Conservation (phyloP, 2,329 filamentous ascomycete genomes). For the Claviceps fusiformis region DNA sequence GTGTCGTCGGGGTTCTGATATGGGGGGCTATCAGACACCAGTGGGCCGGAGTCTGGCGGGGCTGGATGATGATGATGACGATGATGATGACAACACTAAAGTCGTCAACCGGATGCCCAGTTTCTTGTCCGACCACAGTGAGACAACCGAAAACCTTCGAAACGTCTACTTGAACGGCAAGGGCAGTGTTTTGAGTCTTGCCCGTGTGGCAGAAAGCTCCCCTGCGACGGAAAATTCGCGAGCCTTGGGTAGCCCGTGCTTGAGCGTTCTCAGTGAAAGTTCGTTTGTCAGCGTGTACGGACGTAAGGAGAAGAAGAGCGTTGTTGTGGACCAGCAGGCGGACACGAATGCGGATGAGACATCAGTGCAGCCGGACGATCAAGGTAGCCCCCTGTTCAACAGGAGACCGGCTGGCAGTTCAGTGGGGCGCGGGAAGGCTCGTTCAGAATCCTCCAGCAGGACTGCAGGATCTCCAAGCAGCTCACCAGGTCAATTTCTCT, state of each 20-base stretch:
- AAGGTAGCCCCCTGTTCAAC: constrained; percentile 5
- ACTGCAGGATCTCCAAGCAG: constrained; percentile 11
- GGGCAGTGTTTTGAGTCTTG: constrained; percentile 36
- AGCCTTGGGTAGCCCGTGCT: constrained; percentile 40
- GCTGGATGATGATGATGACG: constrained; percentile 9
- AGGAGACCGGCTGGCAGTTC: neutral
- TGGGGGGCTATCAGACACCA: constrained; percentile 12
- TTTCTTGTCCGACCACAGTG: constrained; percentile 46
- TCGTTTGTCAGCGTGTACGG: constrained; percentile 55
- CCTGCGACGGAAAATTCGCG: constrained; percentile 22
- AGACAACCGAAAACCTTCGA: constrained; percentile 46
- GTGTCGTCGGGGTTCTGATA: constrained; percentile 17
- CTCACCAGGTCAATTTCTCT: constrained; percentile 25
- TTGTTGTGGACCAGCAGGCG: constrained; percentile 11
- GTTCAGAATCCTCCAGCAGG: neutral
- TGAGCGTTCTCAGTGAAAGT: constrained; percentile 54
- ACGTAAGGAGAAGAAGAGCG: constrained; percentile 22
- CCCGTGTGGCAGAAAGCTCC: constrained; percentile 30
- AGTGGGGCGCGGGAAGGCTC: neutral
- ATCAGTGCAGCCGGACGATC: constrained; percentile 15
- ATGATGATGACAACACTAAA: constrained; percentile 19
- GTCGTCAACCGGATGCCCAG: constrained; percentile 46
- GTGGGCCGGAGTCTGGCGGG: constrained; percentile 7
- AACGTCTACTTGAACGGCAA: constrained; percentile 41
- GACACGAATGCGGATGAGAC: constrained; percentile 17